Base-by-base conservation (phyloP, 1,284 basidiomycete genomes). In the Pseudomicrostroma phylloplanum region DNA sequence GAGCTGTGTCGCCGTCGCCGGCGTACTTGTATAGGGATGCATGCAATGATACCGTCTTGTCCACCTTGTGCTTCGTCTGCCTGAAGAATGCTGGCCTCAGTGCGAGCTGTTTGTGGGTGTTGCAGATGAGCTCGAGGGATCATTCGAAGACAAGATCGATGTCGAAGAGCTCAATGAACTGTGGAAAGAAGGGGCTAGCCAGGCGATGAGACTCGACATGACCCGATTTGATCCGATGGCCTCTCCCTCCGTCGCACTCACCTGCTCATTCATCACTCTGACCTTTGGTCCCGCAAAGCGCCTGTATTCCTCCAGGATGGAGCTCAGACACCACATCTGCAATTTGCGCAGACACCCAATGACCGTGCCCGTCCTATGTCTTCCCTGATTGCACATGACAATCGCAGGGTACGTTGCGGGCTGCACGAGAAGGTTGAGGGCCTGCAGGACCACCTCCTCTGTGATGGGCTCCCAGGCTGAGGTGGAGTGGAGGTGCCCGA, bases 81-180 rank as follows among this genome's bases (percentile, higher is more conserved):
- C 30, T 36, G 30, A 36, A 36, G 30, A 3, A 36, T 36, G 30
- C 30, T 36, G 3, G 30, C 3, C 4, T 36, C 30, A 9, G 9
- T 36, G 30, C 4, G 30, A 36, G 30, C 30, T 9, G 3, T 36
- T 36, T 3, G 30, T 36, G n/a, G n/a, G n/a, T n/a, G n/a, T n/a
- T n/a, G n/a, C n/a, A n/a, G n/a, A n/a, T n/a, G n/a, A n/a, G n/a
- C n/a, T n/a, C n/a, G n/a, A 36, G 30, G 30, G 9, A 36, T 36
- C 26, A 54, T 25, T 54, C 82, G 86, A 72, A 80, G 23, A 83
- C 82, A 49, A 83, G 74, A 64, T 83, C 82, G 56, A 82, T 82
- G 65, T 83, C 82, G 62, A 84, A 84, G 36, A 83, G 78, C 73
- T 83, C 83, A 67, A 84, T 84, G 65, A 84, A 84, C 81, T 84